Base-by-base conservation (phyloP, 495 filamentous ascomycete genomes). In the Penicillium macrosclerotiorum region DNA sequence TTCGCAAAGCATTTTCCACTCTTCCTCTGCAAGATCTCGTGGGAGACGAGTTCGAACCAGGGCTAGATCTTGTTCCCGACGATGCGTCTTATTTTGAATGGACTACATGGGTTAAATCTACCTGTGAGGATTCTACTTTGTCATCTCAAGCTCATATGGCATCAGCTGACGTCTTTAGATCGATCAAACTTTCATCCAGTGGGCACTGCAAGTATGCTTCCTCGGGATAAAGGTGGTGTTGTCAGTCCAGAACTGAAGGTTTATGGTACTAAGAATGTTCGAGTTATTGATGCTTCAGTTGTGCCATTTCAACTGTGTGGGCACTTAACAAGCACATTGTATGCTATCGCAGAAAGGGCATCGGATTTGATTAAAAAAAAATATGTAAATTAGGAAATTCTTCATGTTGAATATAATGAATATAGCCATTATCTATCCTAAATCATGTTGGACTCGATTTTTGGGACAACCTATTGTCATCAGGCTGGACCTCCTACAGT, bases 341-440 rank as follows among this genome's bases (percentile, higher is more conserved):
- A 85, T 54, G 80, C 79, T 0, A 56, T 85, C 47, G 80, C 79
- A 2, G 80, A 85, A 53, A 75, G 71, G 61, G 79, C 70, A 42
- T 57, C 64, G n/a, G 63, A 69, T 42, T 12, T 67, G 9, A 68
- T 72, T 39, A 63, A 62, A 50, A 64, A 57, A 11, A 24, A 43
- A 42, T 59, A 59, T 30, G 30, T 49, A 30, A n/a, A n/a, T n/a
- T n/a, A n/a, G n/a, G n/a, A n/a, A n/a, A n/a, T n/a, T n/a, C n/a
- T n/a, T n/a, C n/a, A n/a, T n/a, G n/a, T n/a, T n/a, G n/a, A n/a
- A n/a, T n/a, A n/a, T n/a, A n/a, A n/a, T n/a, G n/a, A n/a, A n/a
- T n/a, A n/a, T n/a, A n/a, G n/a, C n/a, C n/a, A n/a, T n/a, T n/a
- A n/a, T n/a, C n/a, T n/a, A n/a, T n/a, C n/a, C n/a, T n/a, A n/a